Percentiles rank a stretch among this genome's conserved stretches.
These are phyloP conservation scores for Isabelozyma heimii DNA, from an alignment of 805 yeast genomes.

Conservation along the genomic window DNA sequence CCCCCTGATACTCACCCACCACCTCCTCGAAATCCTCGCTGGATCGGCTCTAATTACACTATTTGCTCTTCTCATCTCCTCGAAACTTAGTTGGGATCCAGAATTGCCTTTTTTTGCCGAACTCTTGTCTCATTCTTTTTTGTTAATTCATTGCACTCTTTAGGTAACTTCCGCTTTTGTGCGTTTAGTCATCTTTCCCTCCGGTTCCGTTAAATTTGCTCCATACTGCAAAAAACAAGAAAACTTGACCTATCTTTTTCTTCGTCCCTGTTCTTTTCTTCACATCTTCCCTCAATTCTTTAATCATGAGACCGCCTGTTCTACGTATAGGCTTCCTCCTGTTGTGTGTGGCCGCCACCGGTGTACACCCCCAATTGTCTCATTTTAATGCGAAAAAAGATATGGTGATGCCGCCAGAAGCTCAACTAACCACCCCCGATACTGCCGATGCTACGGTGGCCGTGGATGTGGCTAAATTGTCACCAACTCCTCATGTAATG, in stretches of 20 bases:
- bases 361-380: neutral
- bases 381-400: neutral
- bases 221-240: neutral
- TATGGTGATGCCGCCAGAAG: neutral
- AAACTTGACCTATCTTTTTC: no score
- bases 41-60: no score
- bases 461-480: neutral
- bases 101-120: neutral
- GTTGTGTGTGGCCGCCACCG: neutral
- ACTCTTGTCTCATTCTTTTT: no score
- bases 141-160: neutral
- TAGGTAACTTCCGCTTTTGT: neutral
- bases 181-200: neutral
- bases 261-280: neutral
- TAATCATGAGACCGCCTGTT: neutral
- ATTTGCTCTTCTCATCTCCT: neutral
- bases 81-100: neutral
- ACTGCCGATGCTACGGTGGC: neutral
- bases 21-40: no score
- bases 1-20: no score
- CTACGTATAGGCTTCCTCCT: neutral
- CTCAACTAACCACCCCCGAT: no score
- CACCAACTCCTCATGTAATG: slow-evolving; percentile 34
- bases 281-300: neutral
- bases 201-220: neutral